phyloP scores from a whole-genome alignment of 805 yeast species.

The Ascoidea asiatica region DNA sequence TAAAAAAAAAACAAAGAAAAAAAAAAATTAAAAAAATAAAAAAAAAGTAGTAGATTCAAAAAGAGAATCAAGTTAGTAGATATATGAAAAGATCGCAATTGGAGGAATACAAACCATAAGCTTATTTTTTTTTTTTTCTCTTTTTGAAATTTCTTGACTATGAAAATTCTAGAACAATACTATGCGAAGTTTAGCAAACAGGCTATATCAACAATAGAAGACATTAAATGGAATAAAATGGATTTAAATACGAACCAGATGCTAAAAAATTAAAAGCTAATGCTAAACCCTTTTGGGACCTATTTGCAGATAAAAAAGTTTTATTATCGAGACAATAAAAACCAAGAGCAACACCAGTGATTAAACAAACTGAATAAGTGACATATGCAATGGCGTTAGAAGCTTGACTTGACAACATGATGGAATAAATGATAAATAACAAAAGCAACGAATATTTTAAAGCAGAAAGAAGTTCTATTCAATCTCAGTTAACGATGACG shows the following conservation, averaged over 20 bases:
- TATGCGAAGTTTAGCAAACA: not conserved
- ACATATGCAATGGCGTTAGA: slow-evolving; percentile 53
- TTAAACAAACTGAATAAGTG: slow-evolving; percentile 40
- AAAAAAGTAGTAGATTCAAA: too few relatives aligned
- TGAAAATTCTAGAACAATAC: too few relatives aligned
- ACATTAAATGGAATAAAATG: not conserved
- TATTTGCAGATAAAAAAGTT: slow-evolving; percentile 61
- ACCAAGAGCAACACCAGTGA: slow-evolving; percentile 46
- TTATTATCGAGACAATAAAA: slow-evolving; percentile 35
- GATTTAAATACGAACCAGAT: slow-evolving; percentile 47
- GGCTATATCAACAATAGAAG: not conserved
- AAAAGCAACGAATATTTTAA: not conserved
- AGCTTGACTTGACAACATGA: slow-evolving; percentile 28
- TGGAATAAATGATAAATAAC: not conserved
- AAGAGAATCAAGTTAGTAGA: not conserved
- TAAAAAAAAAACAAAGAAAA: not conserved
- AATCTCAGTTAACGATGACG: not conserved
- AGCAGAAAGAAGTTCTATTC: not conserved
- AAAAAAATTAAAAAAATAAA: slow-evolving; percentile 1
- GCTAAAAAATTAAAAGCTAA: slow-evolving; percentile 83
- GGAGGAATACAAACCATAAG: too few relatives aligned
- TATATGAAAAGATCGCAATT: too few relatives aligned
- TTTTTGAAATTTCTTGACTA: too few relatives aligned
- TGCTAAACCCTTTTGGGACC: slow-evolving; percentile 70
- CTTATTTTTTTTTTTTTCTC: too few relatives aligned